Conservation (phyloP, 192 early-diverging fungal species). For the Backusella macrospora region DNA sequence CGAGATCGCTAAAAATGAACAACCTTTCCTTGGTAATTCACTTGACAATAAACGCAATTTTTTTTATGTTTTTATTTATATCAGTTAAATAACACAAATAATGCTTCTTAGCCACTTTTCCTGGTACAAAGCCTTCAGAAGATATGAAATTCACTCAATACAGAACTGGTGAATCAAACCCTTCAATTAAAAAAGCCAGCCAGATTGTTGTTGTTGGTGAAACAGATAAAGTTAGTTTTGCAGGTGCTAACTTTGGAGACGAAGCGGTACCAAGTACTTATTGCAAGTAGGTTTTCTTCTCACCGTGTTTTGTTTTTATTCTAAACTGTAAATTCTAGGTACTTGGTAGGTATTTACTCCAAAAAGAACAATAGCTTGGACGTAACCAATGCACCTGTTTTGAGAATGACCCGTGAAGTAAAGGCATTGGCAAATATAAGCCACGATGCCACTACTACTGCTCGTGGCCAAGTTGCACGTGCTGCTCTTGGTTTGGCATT, state of each 20-base stretch:
- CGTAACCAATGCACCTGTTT: conserved; percentile 67
- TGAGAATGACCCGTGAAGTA: conserved; percentile 67
- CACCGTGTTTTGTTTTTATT: neutral
- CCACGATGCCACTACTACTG: conserved; percentile 22
- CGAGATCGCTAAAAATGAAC: neutral
- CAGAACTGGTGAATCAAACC: conserved; percentile 32
- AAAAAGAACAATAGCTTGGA: conserved; percentile 56
- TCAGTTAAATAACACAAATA: neutral
- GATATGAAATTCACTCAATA: conserved; percentile 47
- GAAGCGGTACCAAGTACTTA: conserved; percentile 42
- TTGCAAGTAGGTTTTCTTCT: conserved; percentile 46
- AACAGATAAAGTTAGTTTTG: conserved; percentile 75
- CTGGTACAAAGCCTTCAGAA: conserved; percentile 47
- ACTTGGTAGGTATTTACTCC: conserved; percentile 82
- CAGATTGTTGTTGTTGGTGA: conserved; percentile 60
- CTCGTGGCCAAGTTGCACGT: conserved; percentile 61
- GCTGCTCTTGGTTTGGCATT: conserved; percentile 89
- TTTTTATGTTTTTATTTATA: neutral
- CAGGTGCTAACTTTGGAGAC: conserved; percentile 70
- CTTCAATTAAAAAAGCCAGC: conserved; percentile 39
- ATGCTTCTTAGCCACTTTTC: conserved; percentile 48
- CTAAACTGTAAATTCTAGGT: conserved; percentile 45
- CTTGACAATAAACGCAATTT: neutral
- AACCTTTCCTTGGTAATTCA: conserved; percentile 15
- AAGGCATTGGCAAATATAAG: conserved; percentile 60